These are phyloP conservation scores for Monascus ruber DNA, from an alignment of 2,329 filamentous ascomycete genomes.

Conservation along the genomic window DNA sequence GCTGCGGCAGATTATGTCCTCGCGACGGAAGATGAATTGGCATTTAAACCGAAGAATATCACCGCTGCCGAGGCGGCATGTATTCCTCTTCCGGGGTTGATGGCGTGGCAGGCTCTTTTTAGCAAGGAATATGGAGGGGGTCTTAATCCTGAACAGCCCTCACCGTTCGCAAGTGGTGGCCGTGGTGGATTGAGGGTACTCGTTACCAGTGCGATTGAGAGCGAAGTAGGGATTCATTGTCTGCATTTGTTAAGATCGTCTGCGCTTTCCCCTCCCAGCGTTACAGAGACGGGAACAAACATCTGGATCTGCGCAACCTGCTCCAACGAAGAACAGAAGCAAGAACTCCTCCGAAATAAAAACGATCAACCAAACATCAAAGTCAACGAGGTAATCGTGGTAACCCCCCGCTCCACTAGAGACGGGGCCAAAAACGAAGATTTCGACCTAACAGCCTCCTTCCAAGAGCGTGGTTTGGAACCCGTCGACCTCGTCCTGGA, in stretches of 20 bases:
- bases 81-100: slow-evolving; percentile 28
- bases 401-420: slow-evolving; percentile 10
- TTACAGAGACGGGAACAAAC: not conserved
- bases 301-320: slow-evolving; percentile 30
- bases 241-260: slow-evolving; percentile 27
- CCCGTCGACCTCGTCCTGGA: slow-evolving; percentile 33
- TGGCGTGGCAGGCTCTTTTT: slow-evolving; percentile 33
- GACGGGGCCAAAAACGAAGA: slow-evolving; percentile 2
- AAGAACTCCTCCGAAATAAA: slow-evolving; percentile 12
- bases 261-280: slow-evolving; percentile 16
- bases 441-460: slow-evolving; percentile 20
- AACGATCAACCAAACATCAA: slow-evolving; percentile 14
- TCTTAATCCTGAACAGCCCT: slow-evolving; percentile 1
- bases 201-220: slow-evolving; percentile 26
- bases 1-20: slow-evolving; percentile 32
- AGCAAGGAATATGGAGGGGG: slow-evolving; percentile 10
- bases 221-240: slow-evolving; percentile 25
- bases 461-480: slow-evolving; percentile 18
- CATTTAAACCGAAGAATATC: slow-evolving; percentile 27
- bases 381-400: slow-evolving; percentile 25
- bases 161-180: not conserved
- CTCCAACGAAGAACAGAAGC: slow-evolving; percentile 8
- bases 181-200: slow-evolving; percentile 19
- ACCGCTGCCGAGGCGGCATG: slow-evolving; percentile 22
- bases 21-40: slow-evolving; percentile 27